Evolutionary conservation across 2,329 filamentous ascomycete genomes (phyloP), one percentile per base, ranked within the genome.

Genomic region (Paecilomyces niveus): DNA sequence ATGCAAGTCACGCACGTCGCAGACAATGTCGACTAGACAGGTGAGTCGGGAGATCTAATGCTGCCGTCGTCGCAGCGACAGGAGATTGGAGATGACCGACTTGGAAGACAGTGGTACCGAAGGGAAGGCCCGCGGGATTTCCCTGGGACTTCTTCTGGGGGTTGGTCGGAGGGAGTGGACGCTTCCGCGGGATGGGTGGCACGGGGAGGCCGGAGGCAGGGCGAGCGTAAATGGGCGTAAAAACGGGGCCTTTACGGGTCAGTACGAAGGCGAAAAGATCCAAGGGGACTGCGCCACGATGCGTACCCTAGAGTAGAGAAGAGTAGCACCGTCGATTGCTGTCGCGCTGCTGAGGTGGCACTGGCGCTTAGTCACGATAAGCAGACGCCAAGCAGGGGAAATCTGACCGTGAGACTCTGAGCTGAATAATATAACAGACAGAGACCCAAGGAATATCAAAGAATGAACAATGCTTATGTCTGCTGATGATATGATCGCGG

Each of bases 221-320:
- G 51, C 51, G 21, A 53, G 51, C 51, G 51, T 53, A 26, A 18
- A 35, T 26, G 32, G 39, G 39, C 39, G 29, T 26, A 53, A 31
- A 24, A 26, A 53, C 51, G 51, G 22, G 29, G 51, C 22, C 29
- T 53, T 10, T 11, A n/a, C n/a, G 51, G 51, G 21, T 21, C 15
- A 26, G 29, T 15, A 26, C 22, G 29, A 35, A 35, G 29, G 53
- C 53, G 53, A 54, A 29, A 35, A 24, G 21, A 39, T 22, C 54
- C 54, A 56, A 56, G 54, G 33, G 45, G 24, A 56, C 54, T 56
- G 54, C 54, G 54, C 54, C 54, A 56, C 54, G 54, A 55, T 54
- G 53, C 13, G n/a, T 45, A 13, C 39, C n/a, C 39, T 45, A 31
- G 29, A 53, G 51, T 26, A 53, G 24, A 26, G 22, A 7, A 26